Evolutionary conservation across 1,284 basidiomycete species (phyloP).

Genomic region (Marasmius tenuissimus): DNA sequence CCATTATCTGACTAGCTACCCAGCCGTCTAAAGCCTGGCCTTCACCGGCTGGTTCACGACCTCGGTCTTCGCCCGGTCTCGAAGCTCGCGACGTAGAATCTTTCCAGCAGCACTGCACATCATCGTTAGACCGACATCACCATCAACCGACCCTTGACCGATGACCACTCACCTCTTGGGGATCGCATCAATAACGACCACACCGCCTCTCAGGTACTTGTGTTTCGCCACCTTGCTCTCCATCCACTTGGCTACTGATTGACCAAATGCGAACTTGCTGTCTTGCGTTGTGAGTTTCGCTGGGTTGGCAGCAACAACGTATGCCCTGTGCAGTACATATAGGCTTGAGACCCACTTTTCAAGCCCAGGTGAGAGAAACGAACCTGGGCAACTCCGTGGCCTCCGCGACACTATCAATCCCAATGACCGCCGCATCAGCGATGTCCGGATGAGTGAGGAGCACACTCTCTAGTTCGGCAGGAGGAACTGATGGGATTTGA

Average conservation of each 20-base stretch:
- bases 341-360: not conserved
- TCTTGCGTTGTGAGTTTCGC: constrained; percentile 33
- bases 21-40: constrained; percentile 29
- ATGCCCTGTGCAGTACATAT: constrained; percentile 48
- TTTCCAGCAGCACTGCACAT: constrained; percentile 64
- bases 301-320: constrained; percentile 58
- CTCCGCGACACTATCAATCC: constrained; percentile 57
- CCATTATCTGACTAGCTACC: not conserved
- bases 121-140: not conserved
- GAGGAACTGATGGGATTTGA: constrained; percentile 56
- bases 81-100: constrained; percentile 63
- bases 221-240: constrained; percentile 59
- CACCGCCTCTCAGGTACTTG: constrained; percentile 67
- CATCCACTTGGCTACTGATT: constrained; percentile 63
- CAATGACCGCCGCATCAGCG: constrained; percentile 74
- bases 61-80: constrained; percentile 58
- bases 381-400: constrained; percentile 79
- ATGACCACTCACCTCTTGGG: constrained; percentile 60
- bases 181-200: constrained; percentile 53
- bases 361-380: not conserved
- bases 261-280: constrained; percentile 42
- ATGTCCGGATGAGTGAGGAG: constrained; percentile 73
- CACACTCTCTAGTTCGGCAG: constrained; percentile 79
- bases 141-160: not conserved
- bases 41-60: constrained; percentile 24